Conservation (phyloP, 495 filamentous ascomycete genomes). For the Lasiosphaeris hirsuta region DNA sequence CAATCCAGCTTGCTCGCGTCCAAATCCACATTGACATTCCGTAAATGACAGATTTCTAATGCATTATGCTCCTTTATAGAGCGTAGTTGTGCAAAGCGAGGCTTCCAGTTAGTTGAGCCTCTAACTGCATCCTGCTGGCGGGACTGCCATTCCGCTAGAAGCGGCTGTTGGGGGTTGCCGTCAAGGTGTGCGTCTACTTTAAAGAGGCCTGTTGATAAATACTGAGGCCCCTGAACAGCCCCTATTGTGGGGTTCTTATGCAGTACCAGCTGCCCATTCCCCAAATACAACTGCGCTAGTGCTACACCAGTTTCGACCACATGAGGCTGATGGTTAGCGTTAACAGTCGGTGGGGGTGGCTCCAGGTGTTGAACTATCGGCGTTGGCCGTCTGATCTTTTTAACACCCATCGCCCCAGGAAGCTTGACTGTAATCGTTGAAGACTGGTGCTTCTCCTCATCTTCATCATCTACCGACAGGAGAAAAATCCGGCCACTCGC, state of each 20-base stretch:
- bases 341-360: constrained; percentile 33
- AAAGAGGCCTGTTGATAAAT: constrained; percentile 36
- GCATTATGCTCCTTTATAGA: neutral
- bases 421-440: constrained; percentile 23
- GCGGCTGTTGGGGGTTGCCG: constrained; percentile 28
- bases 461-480: constrained; percentile 48
- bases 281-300: constrained; percentile 28
- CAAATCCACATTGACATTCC: constrained; percentile 29
- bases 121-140: constrained; percentile 24
- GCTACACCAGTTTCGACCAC: constrained; percentile 18
- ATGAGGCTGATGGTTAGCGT: constrained; percentile 15
- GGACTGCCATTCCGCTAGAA: constrained; percentile 29
- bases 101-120: too few species aligned
- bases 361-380: constrained; percentile 45
- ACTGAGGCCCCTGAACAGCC: constrained; percentile 45
- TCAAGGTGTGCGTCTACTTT: constrained; percentile 39
- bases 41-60: constrained; percentile 5
- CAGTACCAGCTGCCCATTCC: constrained; percentile 24
- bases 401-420: constrained; percentile 11
- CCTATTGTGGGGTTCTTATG: constrained; percentile 39
- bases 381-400: constrained; percentile 35
- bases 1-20: constrained; percentile 17
- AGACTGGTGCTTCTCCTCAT: constrained; percentile 14
- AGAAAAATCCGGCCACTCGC: constrained; percentile 69
- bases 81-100: neutral